Conservation (phyloP, 371 early-diverging fungal species). For the Mucor lusitanicus region DNA sequence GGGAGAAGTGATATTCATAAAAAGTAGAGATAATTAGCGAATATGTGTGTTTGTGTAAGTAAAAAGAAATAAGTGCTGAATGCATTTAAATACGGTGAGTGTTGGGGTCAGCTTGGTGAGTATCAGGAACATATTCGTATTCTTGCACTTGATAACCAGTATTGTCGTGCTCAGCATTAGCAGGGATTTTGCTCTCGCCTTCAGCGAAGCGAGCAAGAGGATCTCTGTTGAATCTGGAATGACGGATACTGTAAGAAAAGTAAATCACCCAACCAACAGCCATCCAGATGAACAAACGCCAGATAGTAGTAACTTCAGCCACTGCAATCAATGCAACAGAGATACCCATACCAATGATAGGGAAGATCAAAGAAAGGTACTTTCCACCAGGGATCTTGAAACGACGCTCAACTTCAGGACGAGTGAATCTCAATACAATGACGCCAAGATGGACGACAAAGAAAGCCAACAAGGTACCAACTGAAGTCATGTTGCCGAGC, state of each 20-base stretch:
- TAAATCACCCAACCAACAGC: conserved; percentile 76
- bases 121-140: conserved; percentile 19
- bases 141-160: conserved; percentile 24
- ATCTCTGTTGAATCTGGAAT: conserved; percentile 55
- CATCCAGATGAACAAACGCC: conserved; percentile 66
- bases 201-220: conserved; percentile 37
- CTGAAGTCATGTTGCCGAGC: conserved; percentile 82
- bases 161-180: conserved; percentile 3
- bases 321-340: conserved; percentile 66
- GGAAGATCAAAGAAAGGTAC: conserved; percentile 53
- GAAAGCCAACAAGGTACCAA: conserved; percentile 87
- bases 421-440: conserved; percentile 72
- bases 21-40: not conserved
- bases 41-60: not conserved
- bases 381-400: conserved; percentile 79
- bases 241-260: conserved; percentile 61
- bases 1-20: not conserved
- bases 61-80: not conserved
- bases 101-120: conserved; percentile 8
- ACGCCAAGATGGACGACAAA: conserved; percentile 81
- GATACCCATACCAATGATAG: conserved; percentile 60
- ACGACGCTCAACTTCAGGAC: conserved; percentile 73
- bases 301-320: conserved; percentile 61
- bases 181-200: conserved; percentile 13
- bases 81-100: conserved; percentile 11